Evolutionary conservation across 73 alveolate species (phyloP).

Genomic region (Blepharisma japonicum): DNA sequence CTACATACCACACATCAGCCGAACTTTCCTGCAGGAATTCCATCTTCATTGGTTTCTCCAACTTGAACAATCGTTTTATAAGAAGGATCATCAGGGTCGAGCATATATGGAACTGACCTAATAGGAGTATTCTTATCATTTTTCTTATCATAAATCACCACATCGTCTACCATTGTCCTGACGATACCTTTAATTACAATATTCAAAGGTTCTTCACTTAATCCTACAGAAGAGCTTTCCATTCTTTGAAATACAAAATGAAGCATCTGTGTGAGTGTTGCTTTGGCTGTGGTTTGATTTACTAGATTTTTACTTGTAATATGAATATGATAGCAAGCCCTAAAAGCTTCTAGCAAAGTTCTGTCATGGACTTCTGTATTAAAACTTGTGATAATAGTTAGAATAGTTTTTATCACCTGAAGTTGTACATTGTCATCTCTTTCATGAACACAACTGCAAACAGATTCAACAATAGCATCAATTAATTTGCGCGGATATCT

Average conservation of each 20-base stretch:
- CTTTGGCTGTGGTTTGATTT: constrained; percentile 57
- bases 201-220: constrained; percentile 28
- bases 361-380: constrained; percentile 62
- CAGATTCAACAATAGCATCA: constrained; percentile 65
- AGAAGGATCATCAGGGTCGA: constrained; percentile 46
- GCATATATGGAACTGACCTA: constrained; percentile 43
- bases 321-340: constrained; percentile 72
- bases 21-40: constrained; percentile 78
- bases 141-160: constrained; percentile 40
- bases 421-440: constrained; percentile 65
- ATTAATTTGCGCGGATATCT: constrained; percentile 59
- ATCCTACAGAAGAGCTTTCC: constrained; percentile 51
- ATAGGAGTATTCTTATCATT: constrained; percentile 14
- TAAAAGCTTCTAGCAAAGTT: constrained; percentile 59
- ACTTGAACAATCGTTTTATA: constrained; percentile 53
- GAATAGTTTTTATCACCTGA: constrained; percentile 58
- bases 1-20: constrained; percentile 98
- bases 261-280: constrained; percentile 65
- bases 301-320: constrained; percentile 38
- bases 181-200: not conserved
- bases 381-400: constrained; percentile 55
- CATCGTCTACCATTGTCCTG: constrained; percentile 69
- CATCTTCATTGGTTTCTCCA: constrained; percentile 75
- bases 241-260: constrained; percentile 55
- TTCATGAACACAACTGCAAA: constrained; percentile 59